Base-by-base conservation (phyloP, 148 eudicot genomes). In the Camellia japonica region DNA sequence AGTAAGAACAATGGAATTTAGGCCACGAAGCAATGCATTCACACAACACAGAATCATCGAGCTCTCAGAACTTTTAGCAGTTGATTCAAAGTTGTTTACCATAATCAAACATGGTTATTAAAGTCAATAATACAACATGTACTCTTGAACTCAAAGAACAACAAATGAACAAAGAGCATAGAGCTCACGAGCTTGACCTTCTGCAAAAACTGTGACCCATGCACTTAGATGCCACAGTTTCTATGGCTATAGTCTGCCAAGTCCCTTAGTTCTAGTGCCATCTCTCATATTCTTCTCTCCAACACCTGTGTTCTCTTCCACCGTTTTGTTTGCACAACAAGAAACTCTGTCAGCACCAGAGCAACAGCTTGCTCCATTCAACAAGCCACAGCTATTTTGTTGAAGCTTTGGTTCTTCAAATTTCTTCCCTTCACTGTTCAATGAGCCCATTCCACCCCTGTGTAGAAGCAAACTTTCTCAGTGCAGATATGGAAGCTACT, bases 361-460 rank as follows among this genome's bases (percentile, higher is more conserved):
- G 43, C 79, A 77, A 47, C 71, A 63, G 41, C 6, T 20, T 19
- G 59, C 46, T 64, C 79, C 41, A 49, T 15, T 65, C 52, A 49
- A 49, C 52, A 49, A 4, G 7, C 52, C 78, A 16, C 4, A 7
- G 18, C 51, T 77, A 55, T 49, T 77, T 19, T 64, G 44, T 77
- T 77, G n/a, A 63, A 38, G 10, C 56, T 13, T 65, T 23, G 67
- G 23, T 49, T 77, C 79, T 64, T 49, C 46, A 41, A 10, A 2
- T 64, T 63, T 65, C 71, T 63, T 47, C 19, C 18, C 69, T 6
- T 19, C 56, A 6, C 67, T 15, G 9, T 73, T 20, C 76, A 18
- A 73, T 10, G 6, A 74, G 64, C 71, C 68, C 79, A 77, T 77
- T 18, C 51, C 71, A 49, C 79, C 79, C 56, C 79, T 77, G 71